phyloP scores from a whole-genome alignment of 179 eudicot species.

The Amaranthus tricolor region DNA sequence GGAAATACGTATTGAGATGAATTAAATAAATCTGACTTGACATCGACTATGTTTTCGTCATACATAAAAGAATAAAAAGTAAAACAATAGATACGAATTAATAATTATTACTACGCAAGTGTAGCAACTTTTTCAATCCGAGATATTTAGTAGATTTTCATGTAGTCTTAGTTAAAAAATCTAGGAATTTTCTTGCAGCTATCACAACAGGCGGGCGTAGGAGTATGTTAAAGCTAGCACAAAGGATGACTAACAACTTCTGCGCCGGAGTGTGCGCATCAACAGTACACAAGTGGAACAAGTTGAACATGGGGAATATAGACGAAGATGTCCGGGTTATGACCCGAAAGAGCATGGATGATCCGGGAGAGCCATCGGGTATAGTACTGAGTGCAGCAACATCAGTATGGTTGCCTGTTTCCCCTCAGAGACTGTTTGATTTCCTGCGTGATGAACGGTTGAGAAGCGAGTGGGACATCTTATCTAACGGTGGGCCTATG shows the following conservation, averaged over 20 bases:
- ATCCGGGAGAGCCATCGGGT: slow-evolving; percentile 96
- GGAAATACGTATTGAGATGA: too few species aligned
- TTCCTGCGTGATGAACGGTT: slow-evolving; percentile 83
- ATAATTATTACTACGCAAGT: too few species aligned
- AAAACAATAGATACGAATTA: too few species aligned
- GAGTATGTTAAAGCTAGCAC: slow-evolving; percentile 90
- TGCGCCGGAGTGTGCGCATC: slow-evolving; percentile 96
- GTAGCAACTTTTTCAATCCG: too few species aligned
- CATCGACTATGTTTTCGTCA: too few species aligned
- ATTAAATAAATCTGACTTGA: too few species aligned
- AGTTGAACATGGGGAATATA: slow-evolving; percentile 60
- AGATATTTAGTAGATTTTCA: too few species aligned
- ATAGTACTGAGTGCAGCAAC: slow-evolving; percentile 90
- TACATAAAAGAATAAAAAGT: too few species aligned
- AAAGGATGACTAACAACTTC: slow-evolving; percentile 89
- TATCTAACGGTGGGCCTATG: slow-evolving; percentile 97
- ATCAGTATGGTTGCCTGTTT: slow-evolving; percentile 89
- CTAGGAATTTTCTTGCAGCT: slow-evolving; percentile 33
- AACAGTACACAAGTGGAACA: slow-evolving; percentile 89
- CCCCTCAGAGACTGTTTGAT: slow-evolving; percentile 79
- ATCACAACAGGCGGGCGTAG: slow-evolving; percentile 73
- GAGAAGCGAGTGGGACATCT: slow-evolving; percentile 90
- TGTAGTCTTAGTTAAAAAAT: too few species aligned
- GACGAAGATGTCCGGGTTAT: slow-evolving; percentile 88
- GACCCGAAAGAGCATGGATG: slow-evolving; percentile 89